Base-by-base conservation (phyloP, 495 filamentous ascomycete genomes). In the Neurospora tetrasperma region DNA sequence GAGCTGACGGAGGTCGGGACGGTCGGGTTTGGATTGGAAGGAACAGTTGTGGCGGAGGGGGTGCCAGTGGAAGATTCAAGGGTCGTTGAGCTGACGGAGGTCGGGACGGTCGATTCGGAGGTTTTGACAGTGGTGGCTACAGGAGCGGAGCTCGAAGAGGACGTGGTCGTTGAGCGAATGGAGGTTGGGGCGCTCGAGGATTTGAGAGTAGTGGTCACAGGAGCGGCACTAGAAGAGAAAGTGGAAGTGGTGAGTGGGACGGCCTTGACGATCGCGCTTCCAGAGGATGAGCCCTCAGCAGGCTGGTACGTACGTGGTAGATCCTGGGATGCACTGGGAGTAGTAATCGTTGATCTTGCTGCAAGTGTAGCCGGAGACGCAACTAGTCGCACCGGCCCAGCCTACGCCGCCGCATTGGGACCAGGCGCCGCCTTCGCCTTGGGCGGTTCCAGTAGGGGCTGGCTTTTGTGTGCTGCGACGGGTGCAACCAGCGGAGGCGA, bases 11-110 rank as follows among this genome's bases (percentile, higher is more conserved):
- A 39, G 27, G 71, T n/a, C 11, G 74, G 31, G 70, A 80, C 83
- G 71, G 75, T 81, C 78, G 79, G 79, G 78, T 71, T 84, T 68
- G 76, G 80, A 80, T 81, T 79, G 31, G 78, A 79, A 40, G 73
- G 62, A 43, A 10, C 20, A 74, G 69, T 80, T 73, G 31, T 81
- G 74, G 62, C 76, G 76, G 69, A 78, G 72, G 41, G 77, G 75
- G 46, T 72, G 31, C 48, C 38, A 16, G 73, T 71, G 54, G 68
- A 54, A 16, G 71, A 20, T 16, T 48, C 71, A 42, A 27, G 16
- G 54, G 12, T 23, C 2, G 39, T 69, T 69, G 66, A 46, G 11
- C 14, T 40, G 48, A 70, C 70, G n/a, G 74, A 39, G 27, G 71
- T n/a, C 11, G 74, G 31, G 70, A 69, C 41, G 71, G 48, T 31